These are phyloP conservation scores for Lentinula edodes DNA, from an alignment of 768 basidiomycete genomes.

Conservation along the genomic window DNA sequence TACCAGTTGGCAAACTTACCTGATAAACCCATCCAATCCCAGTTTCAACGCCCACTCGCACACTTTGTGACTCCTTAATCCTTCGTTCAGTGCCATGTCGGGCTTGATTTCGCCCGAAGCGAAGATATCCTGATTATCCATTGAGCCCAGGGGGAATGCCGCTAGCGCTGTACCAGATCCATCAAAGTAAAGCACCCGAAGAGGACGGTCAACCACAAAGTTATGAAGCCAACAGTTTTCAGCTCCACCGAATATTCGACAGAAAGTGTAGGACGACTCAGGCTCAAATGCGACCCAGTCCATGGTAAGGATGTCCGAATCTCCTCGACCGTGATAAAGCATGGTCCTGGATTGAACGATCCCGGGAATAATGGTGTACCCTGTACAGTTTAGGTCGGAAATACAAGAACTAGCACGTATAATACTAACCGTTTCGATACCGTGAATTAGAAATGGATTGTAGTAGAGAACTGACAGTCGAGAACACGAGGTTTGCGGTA, in stretches of 20 bases:
- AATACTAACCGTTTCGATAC: no score
- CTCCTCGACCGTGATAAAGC: conserved; percentile 14
- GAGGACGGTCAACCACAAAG: conserved; percentile 26
- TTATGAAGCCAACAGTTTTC: conserved; percentile 28
- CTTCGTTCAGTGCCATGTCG: no score
- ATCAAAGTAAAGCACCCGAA: conserved; percentile 50
- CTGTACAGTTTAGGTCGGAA: not conserved
- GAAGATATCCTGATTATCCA: no score
- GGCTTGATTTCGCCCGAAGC: no score
- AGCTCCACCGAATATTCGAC: conserved; percentile 16
- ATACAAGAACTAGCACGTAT: no score
- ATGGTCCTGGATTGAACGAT: conserved; percentile 12
- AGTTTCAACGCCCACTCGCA: conserved; percentile 38
- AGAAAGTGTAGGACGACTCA: conserved; percentile 27
- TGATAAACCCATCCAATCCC: conserved; percentile 40
- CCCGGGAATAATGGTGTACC: conserved; percentile 15
- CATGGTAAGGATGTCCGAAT: not conserved
- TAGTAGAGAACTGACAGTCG: no score
- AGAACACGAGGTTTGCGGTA: no score
- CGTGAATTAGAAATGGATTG: no score
- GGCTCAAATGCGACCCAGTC: conserved; percentile 16
- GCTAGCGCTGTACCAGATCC: conserved; percentile 42
- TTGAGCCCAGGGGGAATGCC: conserved; percentile 20
- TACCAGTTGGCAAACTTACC: conserved; percentile 10
- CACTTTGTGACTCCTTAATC: conserved; percentile 27